phyloP scores from a whole-genome alignment of 768 basidiomycete species.

The Lactifluus volemus region DNA sequence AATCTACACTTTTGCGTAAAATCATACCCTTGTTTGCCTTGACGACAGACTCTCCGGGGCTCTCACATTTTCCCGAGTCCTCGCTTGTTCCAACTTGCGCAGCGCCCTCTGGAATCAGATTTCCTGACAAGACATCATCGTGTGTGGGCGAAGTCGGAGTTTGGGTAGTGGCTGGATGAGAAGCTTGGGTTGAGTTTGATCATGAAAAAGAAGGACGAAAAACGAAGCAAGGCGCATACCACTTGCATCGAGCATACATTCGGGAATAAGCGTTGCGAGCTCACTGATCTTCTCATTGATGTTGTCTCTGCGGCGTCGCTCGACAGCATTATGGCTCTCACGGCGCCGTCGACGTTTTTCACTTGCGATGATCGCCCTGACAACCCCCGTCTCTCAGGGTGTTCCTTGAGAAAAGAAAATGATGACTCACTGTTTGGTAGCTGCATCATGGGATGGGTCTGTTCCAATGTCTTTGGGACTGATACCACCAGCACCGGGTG shows the following conservation, averaged over 20 bases:
- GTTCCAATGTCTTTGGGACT: slow-evolving; percentile 30
- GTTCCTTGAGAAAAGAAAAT: background rate
- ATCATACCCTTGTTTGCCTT: slow-evolving; percentile 97
- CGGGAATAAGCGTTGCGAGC: slow-evolving; percentile 81
- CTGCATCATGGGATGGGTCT: slow-evolving; percentile 23
- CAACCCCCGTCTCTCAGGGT: background rate
- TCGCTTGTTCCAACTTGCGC: slow-evolving; percentile 11
- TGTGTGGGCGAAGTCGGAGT: slow-evolving; percentile 20
- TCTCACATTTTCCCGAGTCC: slow-evolving; percentile 24
- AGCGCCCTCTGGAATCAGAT: slow-evolving; percentile 13
- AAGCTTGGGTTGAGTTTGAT: background rate
- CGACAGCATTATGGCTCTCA: slow-evolving; percentile 90
- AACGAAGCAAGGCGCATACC: slow-evolving; percentile 24
- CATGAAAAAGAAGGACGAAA: background rate
- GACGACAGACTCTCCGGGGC: slow-evolving; percentile 39
- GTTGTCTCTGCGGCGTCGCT: slow-evolving; percentile 78
- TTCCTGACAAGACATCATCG: slow-evolving; percentile 20
- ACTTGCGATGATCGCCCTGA: slow-evolving; percentile 48
- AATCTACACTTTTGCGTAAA: slow-evolving; percentile 54
- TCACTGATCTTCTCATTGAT: slow-evolving; percentile 95
- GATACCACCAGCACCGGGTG: slow-evolving; percentile 22
- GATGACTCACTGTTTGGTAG: slow-evolving; percentile 32
- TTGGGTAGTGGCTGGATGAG: slow-evolving; percentile 2
- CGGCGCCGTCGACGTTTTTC: slow-evolving; percentile 77
- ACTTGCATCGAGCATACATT: slow-evolving; percentile 64